These are phyloP conservation scores for Russula abietina DNA, from an alignment of 768 basidiomycete genomes.

Conservation along the genomic window DNA sequence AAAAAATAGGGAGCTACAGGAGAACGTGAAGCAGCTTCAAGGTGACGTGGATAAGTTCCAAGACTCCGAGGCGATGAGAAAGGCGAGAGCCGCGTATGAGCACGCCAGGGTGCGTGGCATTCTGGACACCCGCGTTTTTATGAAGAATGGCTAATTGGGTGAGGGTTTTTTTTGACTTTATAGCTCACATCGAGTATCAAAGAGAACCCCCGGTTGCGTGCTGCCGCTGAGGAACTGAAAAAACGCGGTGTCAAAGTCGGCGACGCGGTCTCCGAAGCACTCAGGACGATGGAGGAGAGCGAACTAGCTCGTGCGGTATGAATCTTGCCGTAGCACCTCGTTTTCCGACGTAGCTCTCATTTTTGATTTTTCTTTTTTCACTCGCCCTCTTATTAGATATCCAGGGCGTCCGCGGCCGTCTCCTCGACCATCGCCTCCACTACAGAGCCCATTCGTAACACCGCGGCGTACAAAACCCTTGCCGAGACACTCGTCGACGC, in stretches of 20 bases:
- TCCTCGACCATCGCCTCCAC: constrained; percentile 81
- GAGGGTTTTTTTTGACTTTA: not conserved
- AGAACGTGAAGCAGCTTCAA: constrained; percentile 94
- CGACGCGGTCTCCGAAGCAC: constrained; percentile 88
- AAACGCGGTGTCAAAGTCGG: constrained; percentile 86
- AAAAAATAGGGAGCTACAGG: constrained; percentile 92
- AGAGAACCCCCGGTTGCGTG: constrained; percentile 87
- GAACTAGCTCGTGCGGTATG: constrained; percentile 81
- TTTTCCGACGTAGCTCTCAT: not conserved
- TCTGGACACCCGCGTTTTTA: not conserved
- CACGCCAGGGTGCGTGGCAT: constrained; percentile 69
- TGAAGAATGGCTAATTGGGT: not conserved
- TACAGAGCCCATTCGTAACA: constrained; percentile 96
- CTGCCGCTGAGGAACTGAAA: constrained; percentile 88
- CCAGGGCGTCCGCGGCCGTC: constrained; percentile 77
- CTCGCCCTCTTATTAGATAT: constrained; percentile 49
- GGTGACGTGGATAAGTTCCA: constrained; percentile 97
- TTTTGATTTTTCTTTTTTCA: not conserved
- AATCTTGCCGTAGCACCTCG: constrained; percentile 4
- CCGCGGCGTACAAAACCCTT: constrained; percentile 86
- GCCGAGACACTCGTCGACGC: constrained; percentile 88
- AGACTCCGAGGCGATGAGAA: constrained; percentile 94
- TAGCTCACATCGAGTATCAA: constrained; percentile 91
- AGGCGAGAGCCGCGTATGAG: constrained; percentile 87
- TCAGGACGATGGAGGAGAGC: constrained; percentile 92